Evolutionary conservation across 2,329 filamentous ascomycete genomes (phyloP).

Genomic region (Trichoderma sp.): DNA sequence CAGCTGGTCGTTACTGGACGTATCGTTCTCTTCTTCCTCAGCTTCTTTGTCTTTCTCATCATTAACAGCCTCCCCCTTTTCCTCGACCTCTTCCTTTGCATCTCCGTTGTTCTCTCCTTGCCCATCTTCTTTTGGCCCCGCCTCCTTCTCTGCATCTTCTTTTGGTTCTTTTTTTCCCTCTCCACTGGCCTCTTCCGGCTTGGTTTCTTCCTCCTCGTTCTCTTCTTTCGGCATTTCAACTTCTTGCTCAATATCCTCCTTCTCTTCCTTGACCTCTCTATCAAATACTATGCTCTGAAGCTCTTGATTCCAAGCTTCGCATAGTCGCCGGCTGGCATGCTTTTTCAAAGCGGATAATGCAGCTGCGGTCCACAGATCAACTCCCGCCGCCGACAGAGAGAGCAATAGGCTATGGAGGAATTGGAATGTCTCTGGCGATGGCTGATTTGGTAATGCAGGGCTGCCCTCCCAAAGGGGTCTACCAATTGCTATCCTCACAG

Average conservation of each 20-base stretch:
- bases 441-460: constrained; percentile 72
- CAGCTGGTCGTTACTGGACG: constrained; percentile 29
- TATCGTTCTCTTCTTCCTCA: background rate
- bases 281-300: constrained; percentile 33
- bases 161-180: constrained; percentile 21
- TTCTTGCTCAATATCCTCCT: constrained; percentile 21
- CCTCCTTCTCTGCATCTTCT: constrained; percentile 13
- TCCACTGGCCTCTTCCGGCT: background rate
- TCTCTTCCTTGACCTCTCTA: constrained; percentile 20
- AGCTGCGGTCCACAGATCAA: constrained; percentile 76
- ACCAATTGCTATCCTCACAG: constrained; percentile 53
- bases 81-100: constrained; percentile 18
- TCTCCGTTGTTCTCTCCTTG: constrained; percentile 12
- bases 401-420: constrained; percentile 65
- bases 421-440: constrained; percentile 70
- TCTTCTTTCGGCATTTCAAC: constrained; percentile 18
- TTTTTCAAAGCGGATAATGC: constrained; percentile 64
- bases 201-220: constrained; percentile 2
- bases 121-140: constrained; percentile 21
- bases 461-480: constrained; percentile 77
- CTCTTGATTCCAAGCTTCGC: constrained; percentile 46
- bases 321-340: constrained; percentile 51
- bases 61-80: constrained; percentile 18
- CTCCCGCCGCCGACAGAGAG: constrained; percentile 67
- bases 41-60: background rate